Conservation (phyloP, 1,284 basidiomycete genomes). For the Cystobasidium pallidum region DNA sequence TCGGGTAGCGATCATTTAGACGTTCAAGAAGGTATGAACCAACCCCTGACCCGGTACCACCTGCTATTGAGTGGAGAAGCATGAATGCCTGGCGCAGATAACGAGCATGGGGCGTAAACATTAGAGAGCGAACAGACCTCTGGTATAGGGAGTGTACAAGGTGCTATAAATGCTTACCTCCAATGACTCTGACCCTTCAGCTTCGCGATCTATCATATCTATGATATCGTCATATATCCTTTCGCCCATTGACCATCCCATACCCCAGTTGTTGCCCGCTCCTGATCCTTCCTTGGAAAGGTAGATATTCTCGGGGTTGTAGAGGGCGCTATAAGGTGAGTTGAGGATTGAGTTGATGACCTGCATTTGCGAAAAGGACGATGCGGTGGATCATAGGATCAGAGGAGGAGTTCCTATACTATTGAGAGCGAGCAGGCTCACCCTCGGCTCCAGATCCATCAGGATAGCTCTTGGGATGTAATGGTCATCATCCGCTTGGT, state of each 20-base stretch:
- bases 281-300: conserved; percentile 94
- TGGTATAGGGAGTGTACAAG: too few species aligned
- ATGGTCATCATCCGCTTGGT: conserved; percentile 99
- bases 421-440: conserved; percentile 59
- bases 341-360: conserved; percentile 94
- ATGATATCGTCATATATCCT: conserved; percentile 94
- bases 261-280: conserved; percentile 98
- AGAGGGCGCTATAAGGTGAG: conserved; percentile 89
- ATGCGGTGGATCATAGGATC: background rate
- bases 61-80: conserved; percentile 97
- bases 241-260: conserved; percentile 88
- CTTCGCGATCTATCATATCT: conserved; percentile 99
- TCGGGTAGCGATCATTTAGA: conserved; percentile 96
- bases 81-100: conserved; percentile 79
- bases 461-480: conserved; percentile 97
- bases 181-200: conserved; percentile 95
- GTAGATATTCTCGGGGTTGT: conserved; percentile 98
- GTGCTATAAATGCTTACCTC: too few species aligned
- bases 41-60: conserved; percentile 95
- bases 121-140: too few species aligned
- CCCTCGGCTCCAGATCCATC: conserved; percentile 95
- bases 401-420: too few species aligned
- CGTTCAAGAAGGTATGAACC: conserved; percentile 96
- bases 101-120: background rate
- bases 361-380: conserved; percentile 59